Evolutionary conservation across 768 basidiomycete species (phyloP).

Genomic region (Trametes punicea): DNA sequence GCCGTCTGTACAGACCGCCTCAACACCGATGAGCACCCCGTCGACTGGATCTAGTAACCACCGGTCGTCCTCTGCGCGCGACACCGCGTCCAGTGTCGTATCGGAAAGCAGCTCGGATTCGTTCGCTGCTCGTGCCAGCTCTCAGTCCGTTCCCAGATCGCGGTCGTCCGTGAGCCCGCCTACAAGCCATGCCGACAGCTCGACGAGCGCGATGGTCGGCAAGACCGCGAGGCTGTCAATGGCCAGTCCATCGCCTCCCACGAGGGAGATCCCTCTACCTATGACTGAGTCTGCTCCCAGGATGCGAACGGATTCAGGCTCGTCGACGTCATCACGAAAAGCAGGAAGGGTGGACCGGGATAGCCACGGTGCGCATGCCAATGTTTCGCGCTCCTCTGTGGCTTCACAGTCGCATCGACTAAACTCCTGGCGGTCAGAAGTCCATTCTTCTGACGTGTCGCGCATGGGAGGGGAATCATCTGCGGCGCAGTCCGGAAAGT

Average conservation of each 20-base stretch:
- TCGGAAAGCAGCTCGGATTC: conserved; percentile 18
- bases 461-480: neutral
- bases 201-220: conserved; percentile 19
- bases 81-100: neutral
- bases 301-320: neutral
- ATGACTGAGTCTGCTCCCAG: neutral
- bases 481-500: neutral
- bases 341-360: neutral
- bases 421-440: conserved; percentile 26
- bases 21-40: neutral
- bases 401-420: conserved; percentile 16
- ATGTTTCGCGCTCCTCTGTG: neutral
- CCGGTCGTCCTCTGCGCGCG: neutral
- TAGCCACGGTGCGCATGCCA: neutral
- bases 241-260: conserved; percentile 10
- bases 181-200: conserved; percentile 19
- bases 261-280: neutral
- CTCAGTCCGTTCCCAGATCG: neutral
- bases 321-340: neutral
- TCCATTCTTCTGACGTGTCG: conserved; percentile 10
- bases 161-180: conserved; percentile 16
- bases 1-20: neutral
- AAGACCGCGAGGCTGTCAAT: conserved; percentile 16
- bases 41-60: neutral
- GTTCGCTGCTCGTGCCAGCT: conserved; percentile 2